phyloP scores from a whole-genome alignment of 768 basidiomycete genomes.

The Leccinum subgranulosum region DNA sequence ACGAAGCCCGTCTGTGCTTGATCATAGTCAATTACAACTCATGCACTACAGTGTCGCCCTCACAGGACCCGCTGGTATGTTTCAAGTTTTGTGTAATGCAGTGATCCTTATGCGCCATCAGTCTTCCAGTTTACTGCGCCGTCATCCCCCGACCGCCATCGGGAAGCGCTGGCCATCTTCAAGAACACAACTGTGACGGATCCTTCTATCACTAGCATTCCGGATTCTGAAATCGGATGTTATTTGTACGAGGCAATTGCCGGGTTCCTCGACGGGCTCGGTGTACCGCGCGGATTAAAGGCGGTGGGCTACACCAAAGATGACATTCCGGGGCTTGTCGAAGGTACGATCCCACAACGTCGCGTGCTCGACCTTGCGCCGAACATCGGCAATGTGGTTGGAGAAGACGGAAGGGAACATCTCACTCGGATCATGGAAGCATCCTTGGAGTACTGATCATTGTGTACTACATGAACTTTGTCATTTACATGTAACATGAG shows the following conservation, averaged over 20 bases:
- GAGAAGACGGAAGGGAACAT: conserved; percentile 81
- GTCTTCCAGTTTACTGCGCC: conserved; percentile 97
- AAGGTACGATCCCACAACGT: conserved; percentile 90
- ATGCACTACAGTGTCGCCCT: conserved; percentile 63
- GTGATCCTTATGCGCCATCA: conserved; percentile 16
- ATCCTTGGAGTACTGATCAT: conserved; percentile 66
- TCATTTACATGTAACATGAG: conserved; percentile 9
- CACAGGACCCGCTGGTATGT: conserved; percentile 77
- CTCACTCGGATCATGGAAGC: conserved; percentile 76
- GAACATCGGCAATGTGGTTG: conserved; percentile 78
- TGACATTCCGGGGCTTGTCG: conserved; percentile 74
- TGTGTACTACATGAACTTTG: conserved; percentile 1
- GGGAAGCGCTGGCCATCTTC: conserved; percentile 86
- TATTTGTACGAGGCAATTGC: conserved; percentile 85
- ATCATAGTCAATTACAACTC: neutral
- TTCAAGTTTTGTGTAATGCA: conserved; percentile 5
- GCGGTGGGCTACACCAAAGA: conserved; percentile 70
- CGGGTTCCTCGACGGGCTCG: conserved; percentile 79
- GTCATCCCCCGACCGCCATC: conserved; percentile 87
- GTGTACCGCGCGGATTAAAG: conserved; percentile 82
- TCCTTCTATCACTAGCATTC: conserved; percentile 66
- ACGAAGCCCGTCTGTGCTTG: neutral
- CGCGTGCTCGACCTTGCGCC: conserved; percentile 93
- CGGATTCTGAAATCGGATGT: conserved; percentile 75
- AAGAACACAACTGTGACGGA: conserved; percentile 59